These are phyloP conservation scores for Peronospora belbahrii DNA, from an alignment of 352 stramenopile species.

Conservation along the genomic window DNA sequence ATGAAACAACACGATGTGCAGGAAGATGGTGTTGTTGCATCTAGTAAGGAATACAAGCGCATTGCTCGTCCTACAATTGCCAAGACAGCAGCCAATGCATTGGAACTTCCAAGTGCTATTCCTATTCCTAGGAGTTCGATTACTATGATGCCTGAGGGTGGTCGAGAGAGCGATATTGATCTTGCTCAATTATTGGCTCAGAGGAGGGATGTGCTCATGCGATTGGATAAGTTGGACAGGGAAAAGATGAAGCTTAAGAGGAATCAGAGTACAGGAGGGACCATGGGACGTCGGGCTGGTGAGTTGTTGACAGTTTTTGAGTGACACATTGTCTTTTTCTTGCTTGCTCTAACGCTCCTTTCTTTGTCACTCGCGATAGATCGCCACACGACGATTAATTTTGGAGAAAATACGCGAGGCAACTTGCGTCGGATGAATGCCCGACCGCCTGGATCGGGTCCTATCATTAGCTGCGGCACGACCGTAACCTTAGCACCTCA, in stretches of 20 bases:
- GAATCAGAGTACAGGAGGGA: slow-evolving; percentile 23
- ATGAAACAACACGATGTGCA: slow-evolving; percentile 85
- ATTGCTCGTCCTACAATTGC: slow-evolving; percentile 62
- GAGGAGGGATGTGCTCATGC: slow-evolving; percentile 68
- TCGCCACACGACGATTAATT: slow-evolving; percentile 31
- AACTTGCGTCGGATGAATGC: slow-evolving; percentile 57
- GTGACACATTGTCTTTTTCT: not conserved
- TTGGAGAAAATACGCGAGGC: slow-evolving; percentile 20
- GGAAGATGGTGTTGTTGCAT: slow-evolving; percentile 51
- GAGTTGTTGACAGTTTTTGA: slow-evolving; percentile 7
- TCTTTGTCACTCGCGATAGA: slow-evolving; percentile 7
- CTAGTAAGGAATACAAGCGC: slow-evolving; percentile 78
- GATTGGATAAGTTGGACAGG: slow-evolving; percentile 46
- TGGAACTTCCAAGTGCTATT: slow-evolving; percentile 67
- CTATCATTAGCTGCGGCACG: slow-evolving; percentile 39
- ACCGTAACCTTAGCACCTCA: slow-evolving; percentile 50
- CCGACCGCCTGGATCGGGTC: slow-evolving; percentile 30
- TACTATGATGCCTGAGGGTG: slow-evolving; percentile 23
- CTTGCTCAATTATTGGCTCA: slow-evolving; percentile 62
- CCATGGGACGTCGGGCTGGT: slow-evolving; percentile 36
- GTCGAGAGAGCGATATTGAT: slow-evolving; percentile 78
- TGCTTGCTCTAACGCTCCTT: not conserved
- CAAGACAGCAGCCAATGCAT: slow-evolving; percentile 68
- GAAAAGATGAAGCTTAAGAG: slow-evolving; percentile 40
- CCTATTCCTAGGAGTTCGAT: slow-evolving; percentile 27